A percentile compares a stretch with the other conserved stretches of the same genome.
Evolutionary conservation across 306 rosid species (phyloP).

Genomic region (Dalbergia oliveri): DNA sequence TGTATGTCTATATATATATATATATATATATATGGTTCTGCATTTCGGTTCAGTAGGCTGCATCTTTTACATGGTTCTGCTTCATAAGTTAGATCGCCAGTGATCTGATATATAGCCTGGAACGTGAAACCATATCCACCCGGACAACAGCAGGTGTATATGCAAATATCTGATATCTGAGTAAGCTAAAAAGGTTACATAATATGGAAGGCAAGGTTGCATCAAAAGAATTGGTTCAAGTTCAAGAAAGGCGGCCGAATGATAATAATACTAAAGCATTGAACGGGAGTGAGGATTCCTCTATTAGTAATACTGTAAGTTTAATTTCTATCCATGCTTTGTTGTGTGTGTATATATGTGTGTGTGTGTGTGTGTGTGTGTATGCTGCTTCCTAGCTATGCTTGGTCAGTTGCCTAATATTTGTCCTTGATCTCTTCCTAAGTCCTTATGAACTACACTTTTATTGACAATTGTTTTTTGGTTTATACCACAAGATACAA

Average conservation of each 20-base stretch:
- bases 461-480: background rate
- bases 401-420: background rate
- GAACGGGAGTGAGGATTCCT: conserved; percentile 17
- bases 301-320: conserved; percentile 44
- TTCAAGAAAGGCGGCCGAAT: conserved; percentile 29
- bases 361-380: no score
- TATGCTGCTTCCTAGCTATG: no score
- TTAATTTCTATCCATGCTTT: conserved; percentile 1
- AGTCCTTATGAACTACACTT: background rate
- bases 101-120: background rate
- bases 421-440: conserved; percentile 5
- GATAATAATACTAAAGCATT: conserved; percentile 34
- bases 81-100: conserved; percentile 10
- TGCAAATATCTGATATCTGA: conserved; percentile 1
- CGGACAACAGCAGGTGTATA: background rate
- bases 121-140: conserved; percentile 21
- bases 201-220: conserved; percentile 51
- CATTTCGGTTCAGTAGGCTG: no score
- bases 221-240: conserved; percentile 37
- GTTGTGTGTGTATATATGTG: background rate
- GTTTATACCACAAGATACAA: background rate
- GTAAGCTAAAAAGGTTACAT: background rate
- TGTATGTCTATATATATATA: no score
- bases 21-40: no score
- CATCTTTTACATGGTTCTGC: no score